Conservation (phyloP, 768 basidiomycete species). For the Leccinum ochraceum region DNA sequence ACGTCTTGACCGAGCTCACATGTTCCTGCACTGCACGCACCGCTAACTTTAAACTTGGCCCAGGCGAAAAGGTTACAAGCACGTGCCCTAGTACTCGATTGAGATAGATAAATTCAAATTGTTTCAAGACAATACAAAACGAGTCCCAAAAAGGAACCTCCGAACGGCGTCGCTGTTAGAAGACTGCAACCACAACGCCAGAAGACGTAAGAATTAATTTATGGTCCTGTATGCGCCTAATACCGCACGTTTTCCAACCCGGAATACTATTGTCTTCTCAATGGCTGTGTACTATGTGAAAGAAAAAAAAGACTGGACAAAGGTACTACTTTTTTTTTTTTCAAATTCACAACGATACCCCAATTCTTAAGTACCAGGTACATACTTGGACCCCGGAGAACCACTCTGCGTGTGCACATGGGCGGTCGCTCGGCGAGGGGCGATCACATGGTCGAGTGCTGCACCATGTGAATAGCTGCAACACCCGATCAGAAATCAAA, state of each 20-base stretch:
- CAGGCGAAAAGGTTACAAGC: too few species aligned
- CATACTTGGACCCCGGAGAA: not conserved
- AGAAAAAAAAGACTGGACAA: not conserved
- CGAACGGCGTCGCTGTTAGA: too few species aligned
- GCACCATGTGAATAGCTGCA: slow-evolving; percentile 15
- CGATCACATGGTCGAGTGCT: slow-evolving; percentile 10
- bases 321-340: not conserved
- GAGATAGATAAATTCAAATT: too few species aligned
- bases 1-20: not conserved
- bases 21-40: not conserved
- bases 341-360: not conserved
- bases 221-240: too few species aligned
- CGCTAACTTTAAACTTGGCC: not conserved
- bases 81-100: too few species aligned
- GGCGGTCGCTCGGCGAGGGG: not conserved
- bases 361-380: not conserved
- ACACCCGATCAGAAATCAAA: not conserved
- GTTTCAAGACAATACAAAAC: too few species aligned
- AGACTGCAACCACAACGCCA: too few species aligned
- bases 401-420: not conserved
- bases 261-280: not conserved
- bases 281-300: not conserved
- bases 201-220: too few species aligned
- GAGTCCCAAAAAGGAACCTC: too few species aligned
- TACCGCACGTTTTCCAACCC: too few species aligned